These are phyloP conservation scores for Pythium guiyangense DNA, from an alignment of 352 stramenopile genomes.

Conservation along the genomic window DNA sequence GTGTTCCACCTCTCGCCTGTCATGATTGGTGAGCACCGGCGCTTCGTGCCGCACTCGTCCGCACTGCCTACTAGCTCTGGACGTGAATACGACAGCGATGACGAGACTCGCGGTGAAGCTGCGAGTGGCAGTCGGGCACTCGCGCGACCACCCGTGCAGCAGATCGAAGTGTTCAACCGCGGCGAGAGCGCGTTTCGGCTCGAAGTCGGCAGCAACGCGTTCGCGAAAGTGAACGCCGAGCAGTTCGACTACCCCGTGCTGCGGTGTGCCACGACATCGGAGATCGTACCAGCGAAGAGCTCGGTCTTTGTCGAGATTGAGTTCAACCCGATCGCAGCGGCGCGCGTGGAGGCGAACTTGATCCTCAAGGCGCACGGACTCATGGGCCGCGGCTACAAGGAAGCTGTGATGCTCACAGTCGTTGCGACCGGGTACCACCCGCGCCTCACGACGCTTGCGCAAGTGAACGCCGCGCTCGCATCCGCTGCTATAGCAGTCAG, in stretches of 20 bases:
- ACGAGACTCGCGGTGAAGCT: background rate
- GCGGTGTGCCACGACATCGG: constrained; percentile 35
- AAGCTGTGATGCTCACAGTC: constrained; percentile 56
- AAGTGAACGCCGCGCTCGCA: constrained; percentile 20
- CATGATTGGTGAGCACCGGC: constrained; percentile 63
- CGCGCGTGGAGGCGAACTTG: constrained; percentile 42
- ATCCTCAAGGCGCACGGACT: constrained; percentile 66
- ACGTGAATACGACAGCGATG: constrained; percentile 4
- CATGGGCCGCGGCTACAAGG: constrained; percentile 63
- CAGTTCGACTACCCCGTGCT: constrained; percentile 58
- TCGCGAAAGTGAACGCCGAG: constrained; percentile 45
- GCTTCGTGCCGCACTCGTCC: constrained; percentile 3
- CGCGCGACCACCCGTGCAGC: constrained; percentile 47
- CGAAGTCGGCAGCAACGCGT: constrained; percentile 52
- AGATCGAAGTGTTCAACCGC: constrained; percentile 74
- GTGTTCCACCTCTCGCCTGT: constrained; percentile 64
- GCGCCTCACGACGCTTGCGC: constrained; percentile 23
- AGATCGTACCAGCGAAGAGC: constrained; percentile 59
- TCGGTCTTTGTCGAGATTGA: constrained; percentile 66
- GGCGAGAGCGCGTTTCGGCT: constrained; percentile 66
- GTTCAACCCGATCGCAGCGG: constrained; percentile 70
- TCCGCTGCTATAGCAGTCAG: constrained; percentile 15
- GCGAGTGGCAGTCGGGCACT: background rate
- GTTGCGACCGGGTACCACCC: constrained; percentile 60
- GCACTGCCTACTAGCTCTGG: background rate